A percentile compares a stretch with the other conserved stretches of the same genome.
phyloP scores from a whole-genome alignment of 164 flowering plant genomes.

The Tetrastigma voinierianum region DNA sequence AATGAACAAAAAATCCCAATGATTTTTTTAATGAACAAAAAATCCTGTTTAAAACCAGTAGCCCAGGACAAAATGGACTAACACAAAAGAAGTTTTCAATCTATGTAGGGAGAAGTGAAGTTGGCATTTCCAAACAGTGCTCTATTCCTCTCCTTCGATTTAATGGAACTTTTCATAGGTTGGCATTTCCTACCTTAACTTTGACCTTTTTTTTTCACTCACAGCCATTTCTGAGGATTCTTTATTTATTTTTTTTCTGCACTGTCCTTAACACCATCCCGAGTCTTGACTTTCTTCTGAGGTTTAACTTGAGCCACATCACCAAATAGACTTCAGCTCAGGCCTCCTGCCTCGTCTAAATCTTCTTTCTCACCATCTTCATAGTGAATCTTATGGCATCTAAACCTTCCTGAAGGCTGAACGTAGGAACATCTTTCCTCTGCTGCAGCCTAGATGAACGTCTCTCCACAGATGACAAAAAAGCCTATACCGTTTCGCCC shows the following conservation, averaged over 20 bases:
- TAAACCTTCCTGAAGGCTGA: slow-evolving; percentile 12
- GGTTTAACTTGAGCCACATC: slow-evolving; percentile 7
- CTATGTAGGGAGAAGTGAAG: no score
- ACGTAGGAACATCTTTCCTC: slow-evolving; percentile 2
- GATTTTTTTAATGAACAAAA: no score
- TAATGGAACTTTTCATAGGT: neutral
- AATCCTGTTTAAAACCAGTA: no score
- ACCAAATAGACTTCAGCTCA: slow-evolving; percentile 11
- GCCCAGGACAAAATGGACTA: no score
- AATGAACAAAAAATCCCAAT: no score
- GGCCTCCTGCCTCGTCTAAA: slow-evolving; percentile 8
- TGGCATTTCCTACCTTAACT: neutral
- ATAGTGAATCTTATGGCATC: slow-evolving; percentile 12
- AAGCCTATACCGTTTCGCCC: slow-evolving; percentile 8
- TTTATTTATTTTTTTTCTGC: neutral
- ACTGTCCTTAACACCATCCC: neutral
- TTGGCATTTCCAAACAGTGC: no score
- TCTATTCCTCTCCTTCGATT: neutral
- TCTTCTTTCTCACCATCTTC: slow-evolving; percentile 17
- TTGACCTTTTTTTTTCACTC: no score
- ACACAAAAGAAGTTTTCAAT: no score
- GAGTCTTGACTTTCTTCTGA: slow-evolving; percentile 2
- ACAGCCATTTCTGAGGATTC: neutral
- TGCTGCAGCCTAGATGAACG: slow-evolving; percentile 6
- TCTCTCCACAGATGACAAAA: neutral